Conservation (phyloP, 2,329 filamentous ascomycete genomes). For the Lasiodiplodia gonubiensis region DNA sequence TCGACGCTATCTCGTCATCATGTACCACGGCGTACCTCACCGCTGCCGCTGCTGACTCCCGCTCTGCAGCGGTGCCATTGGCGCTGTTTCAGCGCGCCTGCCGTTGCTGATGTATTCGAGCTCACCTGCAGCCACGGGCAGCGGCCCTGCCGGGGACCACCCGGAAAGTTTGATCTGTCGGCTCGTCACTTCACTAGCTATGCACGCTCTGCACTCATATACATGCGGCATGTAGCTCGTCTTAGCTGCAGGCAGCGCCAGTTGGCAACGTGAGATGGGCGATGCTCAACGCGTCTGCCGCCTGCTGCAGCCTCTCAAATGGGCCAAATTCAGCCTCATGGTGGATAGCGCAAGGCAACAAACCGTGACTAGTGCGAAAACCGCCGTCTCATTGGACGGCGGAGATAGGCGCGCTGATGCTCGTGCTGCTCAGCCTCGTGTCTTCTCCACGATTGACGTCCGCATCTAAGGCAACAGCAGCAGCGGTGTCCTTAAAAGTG, state of each 20-base stretch:
- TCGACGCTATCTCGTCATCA: not conserved
- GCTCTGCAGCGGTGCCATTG: not conserved
- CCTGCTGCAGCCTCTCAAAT: slow-evolving; percentile 4
- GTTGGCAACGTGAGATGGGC: slow-evolving; percentile 11
- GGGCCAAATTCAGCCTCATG: slow-evolving; percentile 15
- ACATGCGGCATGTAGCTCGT: slow-evolving; percentile 1
- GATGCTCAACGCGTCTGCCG: not conserved
- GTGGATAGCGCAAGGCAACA: slow-evolving; percentile 16
- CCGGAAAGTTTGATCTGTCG: not conserved
- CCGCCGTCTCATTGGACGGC: not conserved
- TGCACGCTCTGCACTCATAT: not conserved
- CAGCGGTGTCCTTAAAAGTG: slow-evolving; percentile 20
- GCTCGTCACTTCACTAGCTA: slow-evolving; percentile 1
- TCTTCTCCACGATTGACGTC: not conserved
- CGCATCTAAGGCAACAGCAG: slow-evolving; percentile 17
- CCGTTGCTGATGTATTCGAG: slow-evolving; percentile 5
- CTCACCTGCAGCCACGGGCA: slow-evolving; percentile 16
- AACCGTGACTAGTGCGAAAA: not conserved
- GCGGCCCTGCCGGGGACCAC: not conserved
- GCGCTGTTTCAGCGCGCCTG: not conserved
- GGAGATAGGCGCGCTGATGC: not conserved
- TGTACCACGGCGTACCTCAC: not conserved
- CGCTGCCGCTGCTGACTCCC: not conserved
- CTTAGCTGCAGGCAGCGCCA: slow-evolving; percentile 16
- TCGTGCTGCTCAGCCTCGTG: slow-evolving; percentile 7